phyloP scores from a whole-genome alignment of 352 stramenopile species.

The Globisporangium orthogonon region DNA sequence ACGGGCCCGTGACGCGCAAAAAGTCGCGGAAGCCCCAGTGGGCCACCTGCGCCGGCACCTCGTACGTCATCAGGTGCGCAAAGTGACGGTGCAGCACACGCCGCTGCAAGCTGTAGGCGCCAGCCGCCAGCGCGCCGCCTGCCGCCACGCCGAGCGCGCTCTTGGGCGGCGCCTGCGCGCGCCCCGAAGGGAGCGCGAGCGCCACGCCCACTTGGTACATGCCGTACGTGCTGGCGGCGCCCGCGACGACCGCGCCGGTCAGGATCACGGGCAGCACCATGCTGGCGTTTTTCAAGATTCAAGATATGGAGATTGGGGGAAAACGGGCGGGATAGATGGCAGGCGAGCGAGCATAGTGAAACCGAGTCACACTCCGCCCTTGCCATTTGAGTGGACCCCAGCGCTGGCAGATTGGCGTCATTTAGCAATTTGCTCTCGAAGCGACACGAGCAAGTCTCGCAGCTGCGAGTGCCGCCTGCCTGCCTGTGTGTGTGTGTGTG shows the following conservation, averaged over 20 bases:
- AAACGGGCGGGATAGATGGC: neutral
- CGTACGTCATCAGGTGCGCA: constrained; percentile 58
- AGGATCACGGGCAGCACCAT: constrained; percentile 75
- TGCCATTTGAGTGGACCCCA: neutral
- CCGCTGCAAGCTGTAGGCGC: constrained; percentile 45
- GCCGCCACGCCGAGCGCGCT: constrained; percentile 28
- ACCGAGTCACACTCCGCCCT: neutral
- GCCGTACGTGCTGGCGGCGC: constrained; percentile 43
- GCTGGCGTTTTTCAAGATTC: constrained; percentile 1
- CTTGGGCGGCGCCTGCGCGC: constrained; percentile 28
- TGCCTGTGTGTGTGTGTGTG: neutral
- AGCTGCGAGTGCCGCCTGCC: no score
- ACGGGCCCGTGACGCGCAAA: constrained; percentile 46
- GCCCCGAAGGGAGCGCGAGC: constrained; percentile 31
- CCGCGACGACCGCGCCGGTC: constrained; percentile 35
- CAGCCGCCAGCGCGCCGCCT: constrained; percentile 25
- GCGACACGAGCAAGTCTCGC: no score
- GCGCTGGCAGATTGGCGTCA: no score
- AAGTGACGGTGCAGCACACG: constrained; percentile 51
- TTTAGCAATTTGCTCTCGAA: no score
- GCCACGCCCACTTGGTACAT: constrained; percentile 62
- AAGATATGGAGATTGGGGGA: neutral
- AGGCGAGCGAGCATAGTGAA: neutral
- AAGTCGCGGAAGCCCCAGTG: constrained; percentile 69
- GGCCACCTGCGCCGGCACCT: constrained; percentile 61